Percentiles rank a stretch among this genome's conserved stretches.
Evolutionary conservation across 1,284 basidiomycete species (phyloP).

Genomic region (Vanrija humicola): DNA sequence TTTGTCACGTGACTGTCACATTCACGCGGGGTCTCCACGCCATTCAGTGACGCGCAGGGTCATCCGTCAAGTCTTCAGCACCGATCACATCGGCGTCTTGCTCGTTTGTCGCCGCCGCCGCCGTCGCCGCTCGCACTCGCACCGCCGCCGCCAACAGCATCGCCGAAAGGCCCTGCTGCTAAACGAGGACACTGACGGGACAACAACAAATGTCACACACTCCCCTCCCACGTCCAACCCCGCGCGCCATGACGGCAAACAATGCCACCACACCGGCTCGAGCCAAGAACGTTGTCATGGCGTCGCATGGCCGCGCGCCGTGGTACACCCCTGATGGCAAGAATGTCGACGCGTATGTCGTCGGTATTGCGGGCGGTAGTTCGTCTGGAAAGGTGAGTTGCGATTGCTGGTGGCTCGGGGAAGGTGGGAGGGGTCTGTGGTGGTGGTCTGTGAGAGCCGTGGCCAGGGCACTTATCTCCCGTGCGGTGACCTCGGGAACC

Average conservation of each 20-base stretch:
- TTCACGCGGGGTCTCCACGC: background rate
- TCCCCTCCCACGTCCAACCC: background rate
- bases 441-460: too few species aligned
- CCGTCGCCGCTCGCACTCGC: background rate
- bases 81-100: background rate
- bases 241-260: background rate
- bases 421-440: too few species aligned
- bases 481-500: too few species aligned
- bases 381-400: conserved; percentile 83
- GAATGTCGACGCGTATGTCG: conserved; percentile 68
- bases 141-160: background rate
- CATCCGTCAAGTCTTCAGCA: background rate
- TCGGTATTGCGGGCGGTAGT: conserved; percentile 89
- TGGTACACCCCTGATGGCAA: conserved; percentile 70
- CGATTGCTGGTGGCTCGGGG: too few species aligned
- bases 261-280: background rate
- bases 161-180: too few species aligned
- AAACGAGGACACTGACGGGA: too few species aligned
- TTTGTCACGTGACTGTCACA: background rate
- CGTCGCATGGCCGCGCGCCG: conserved; percentile 63
- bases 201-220: background rate
- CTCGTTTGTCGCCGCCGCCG: background rate
- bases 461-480: too few species aligned
- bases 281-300: conserved; percentile 72
- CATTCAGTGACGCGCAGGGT: background rate